Base-by-base conservation (phyloP, 2,329 filamentous ascomycete species). In the Talaromyces amestolkiae region DNA sequence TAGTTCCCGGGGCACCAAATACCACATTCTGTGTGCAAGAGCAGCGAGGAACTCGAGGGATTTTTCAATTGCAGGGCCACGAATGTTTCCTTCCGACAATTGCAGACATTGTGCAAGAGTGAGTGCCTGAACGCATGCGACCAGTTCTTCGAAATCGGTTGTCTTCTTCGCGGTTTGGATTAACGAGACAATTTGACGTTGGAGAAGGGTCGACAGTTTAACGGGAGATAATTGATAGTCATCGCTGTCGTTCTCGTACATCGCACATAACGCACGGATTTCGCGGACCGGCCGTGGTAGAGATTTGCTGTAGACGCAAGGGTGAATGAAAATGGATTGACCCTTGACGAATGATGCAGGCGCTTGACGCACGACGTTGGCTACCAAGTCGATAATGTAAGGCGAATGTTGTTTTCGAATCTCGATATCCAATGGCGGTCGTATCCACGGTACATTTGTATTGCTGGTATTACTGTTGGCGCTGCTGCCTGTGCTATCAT, bases 281-380 rank as follows among this genome's bases (percentile, higher is more conserved):
- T 74, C 68, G 6, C 54, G 66, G 10, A 73, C 68, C 2, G 68
- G 54, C 8, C 67, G 66, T 8, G 68, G 61, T 7, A 58, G 41
- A 10, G 47, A 45, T 7, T 37, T 58, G 9, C 66, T 45, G 43
- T 70, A 71, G 10, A 72, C 24, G 19, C 69, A 69, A 1, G 72
- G 71, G 41, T 73, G 73, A 10, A 75, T 69, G 37, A 75, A 74
- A 10, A 68, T 37, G 0, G 71, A 72, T 49, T 73, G 71, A 15
- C 62, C 64, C 19, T 59, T 22, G 4, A 69, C 66, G 41, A 73
- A 74, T 2, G 56, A 35, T 1, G 49, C 43, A 0, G 73, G 71
- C 9, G 71, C 65, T 2, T 63, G 56, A 1, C 67, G 69, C 54
- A 74, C 66, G 11, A 69, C 68, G 9, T 68, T 61, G 5, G 72